phyloP scores from a whole-genome alignment of 2,329 filamentous ascomycete genomes.

The Colletotrichum sp. region DNA sequence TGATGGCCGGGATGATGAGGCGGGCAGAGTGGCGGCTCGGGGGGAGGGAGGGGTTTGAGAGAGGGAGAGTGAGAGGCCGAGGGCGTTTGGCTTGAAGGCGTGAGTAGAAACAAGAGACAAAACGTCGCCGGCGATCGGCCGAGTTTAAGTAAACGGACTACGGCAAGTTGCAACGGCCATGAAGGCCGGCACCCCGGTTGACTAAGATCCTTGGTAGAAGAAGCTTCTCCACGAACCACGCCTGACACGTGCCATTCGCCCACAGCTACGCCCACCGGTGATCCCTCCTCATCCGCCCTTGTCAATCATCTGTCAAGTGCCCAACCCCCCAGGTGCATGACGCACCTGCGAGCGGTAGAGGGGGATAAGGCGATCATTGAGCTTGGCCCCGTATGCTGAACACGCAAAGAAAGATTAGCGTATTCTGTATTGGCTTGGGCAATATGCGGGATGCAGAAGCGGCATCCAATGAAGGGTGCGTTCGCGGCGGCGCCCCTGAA shows the following conservation, averaged over 20 bases:
- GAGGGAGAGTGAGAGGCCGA: background rate
- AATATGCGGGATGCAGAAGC: background rate
- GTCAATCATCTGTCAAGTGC: background rate
- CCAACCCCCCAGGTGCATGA: background rate
- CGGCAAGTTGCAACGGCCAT: background rate
- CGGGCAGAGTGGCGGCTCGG: background rate
- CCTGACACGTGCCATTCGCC: background rate
- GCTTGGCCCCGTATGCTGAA: background rate
- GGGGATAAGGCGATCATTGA: background rate
- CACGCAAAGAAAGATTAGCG: background rate
- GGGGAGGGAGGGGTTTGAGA: background rate
- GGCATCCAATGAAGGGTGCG: background rate
- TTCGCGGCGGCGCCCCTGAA: background rate
- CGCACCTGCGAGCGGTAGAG: background rate
- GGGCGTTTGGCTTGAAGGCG: background rate
- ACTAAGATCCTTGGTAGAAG: background rate
- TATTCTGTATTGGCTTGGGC: background rate
- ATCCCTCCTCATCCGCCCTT: background rate
- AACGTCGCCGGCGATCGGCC: background rate
- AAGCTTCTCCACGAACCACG: constrained; percentile 1
- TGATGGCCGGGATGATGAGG: background rate
- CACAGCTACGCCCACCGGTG: background rate
- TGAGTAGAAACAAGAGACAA: background rate
- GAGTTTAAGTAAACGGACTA: constrained; percentile 10
- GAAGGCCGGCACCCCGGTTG: background rate